These are phyloP conservation scores for Metschnikowia similis DNA, from an alignment of 805 yeast genomes.

Conservation along the genomic window DNA sequence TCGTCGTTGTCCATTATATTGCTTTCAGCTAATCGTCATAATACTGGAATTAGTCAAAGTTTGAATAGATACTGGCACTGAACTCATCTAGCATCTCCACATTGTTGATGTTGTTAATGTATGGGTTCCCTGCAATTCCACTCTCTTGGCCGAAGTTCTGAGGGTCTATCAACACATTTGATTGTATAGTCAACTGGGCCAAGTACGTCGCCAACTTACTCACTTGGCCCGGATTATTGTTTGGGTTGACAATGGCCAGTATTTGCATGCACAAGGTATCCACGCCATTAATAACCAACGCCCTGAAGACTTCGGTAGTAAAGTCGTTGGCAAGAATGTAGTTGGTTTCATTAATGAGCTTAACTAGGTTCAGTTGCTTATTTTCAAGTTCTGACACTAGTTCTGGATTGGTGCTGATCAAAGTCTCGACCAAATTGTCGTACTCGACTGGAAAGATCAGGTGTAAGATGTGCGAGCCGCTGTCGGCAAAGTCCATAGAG, in stretches of 20 bases:
- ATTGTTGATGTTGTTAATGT: constrained; percentile 33
- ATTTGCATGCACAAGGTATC: constrained; percentile 34
- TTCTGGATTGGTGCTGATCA: constrained; percentile 46
- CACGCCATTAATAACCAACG: constrained; percentile 31
- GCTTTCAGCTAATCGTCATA: neutral
- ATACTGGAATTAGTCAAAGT: constrained; percentile 41
- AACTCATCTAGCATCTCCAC: constrained; percentile 72
- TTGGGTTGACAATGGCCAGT: constrained; percentile 23
- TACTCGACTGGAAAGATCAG: constrained; percentile 35
- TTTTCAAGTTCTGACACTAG: constrained; percentile 33
- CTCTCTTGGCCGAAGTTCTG: constrained; percentile 26
- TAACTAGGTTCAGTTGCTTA: constrained; percentile 33
- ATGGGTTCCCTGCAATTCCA: constrained; percentile 37
- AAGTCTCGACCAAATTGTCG: constrained; percentile 41
- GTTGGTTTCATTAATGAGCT: constrained; percentile 44
- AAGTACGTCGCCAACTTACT: constrained; percentile 58
- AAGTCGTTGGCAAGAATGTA: constrained; percentile 34
- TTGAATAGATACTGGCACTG: constrained; percentile 87
- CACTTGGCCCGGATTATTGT: constrained; percentile 13
- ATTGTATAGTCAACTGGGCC: constrained; percentile 65
- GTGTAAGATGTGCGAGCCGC: constrained; percentile 17
- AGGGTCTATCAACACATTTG: constrained; percentile 47
- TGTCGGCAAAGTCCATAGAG: constrained; percentile 17
- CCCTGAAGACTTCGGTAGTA: constrained; percentile 27
- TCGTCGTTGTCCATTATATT: neutral